Evolutionary conservation across 805 yeast genomes (phyloP), one percentile per base, ranked within the genome.

Genomic region (Saccharomycopsis sp.): DNA sequence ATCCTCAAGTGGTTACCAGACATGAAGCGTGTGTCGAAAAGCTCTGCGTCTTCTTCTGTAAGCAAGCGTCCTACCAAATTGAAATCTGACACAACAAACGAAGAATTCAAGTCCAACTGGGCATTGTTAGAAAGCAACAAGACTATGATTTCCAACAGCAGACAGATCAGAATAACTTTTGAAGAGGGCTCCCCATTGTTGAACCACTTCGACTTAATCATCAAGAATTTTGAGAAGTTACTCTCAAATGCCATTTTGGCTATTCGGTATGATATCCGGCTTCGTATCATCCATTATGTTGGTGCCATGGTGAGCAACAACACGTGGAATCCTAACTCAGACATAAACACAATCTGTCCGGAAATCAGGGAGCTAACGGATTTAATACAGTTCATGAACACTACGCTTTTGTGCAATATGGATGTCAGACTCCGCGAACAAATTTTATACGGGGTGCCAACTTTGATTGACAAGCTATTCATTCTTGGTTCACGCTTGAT

Each of bases 281-380:
- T 77, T 58, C 76, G 82, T 59, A 74, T 79, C 2, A 74, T 83
- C 18, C 80, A 79, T 67, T 78, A 76, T 64, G 72, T 84, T 20
- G 76, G 78, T 12, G 74, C 72, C 48, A 78, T 85, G 51, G 75
- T 79, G 62, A 66, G 67, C 41, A 76, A 74, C 50, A 77, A 78
- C 47, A 77, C 74, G 41, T 84, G 84, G 81, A 72, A 75, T 63
- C 79, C 79, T 20, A 68, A 68, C 8, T 72, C 75, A 41, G 82
- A 81, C 62, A 77, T 82, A 1, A 85, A 83, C 12, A 88, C 84
- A 62, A 77, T 84, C 4, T 89, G 84, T 63, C 73, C 76, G 14
- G 77, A 69, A 64, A 76, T 85, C 24, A 78, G 79, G 20, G 69
- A 73, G 55, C 71, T 82, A 63, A 84, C 79, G 65, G 74, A 75